These are phyloP conservation scores for Radiomyces spectabilis DNA, from an alignment of 192 early-diverging fungal genomes.

Conservation along the genomic window DNA sequence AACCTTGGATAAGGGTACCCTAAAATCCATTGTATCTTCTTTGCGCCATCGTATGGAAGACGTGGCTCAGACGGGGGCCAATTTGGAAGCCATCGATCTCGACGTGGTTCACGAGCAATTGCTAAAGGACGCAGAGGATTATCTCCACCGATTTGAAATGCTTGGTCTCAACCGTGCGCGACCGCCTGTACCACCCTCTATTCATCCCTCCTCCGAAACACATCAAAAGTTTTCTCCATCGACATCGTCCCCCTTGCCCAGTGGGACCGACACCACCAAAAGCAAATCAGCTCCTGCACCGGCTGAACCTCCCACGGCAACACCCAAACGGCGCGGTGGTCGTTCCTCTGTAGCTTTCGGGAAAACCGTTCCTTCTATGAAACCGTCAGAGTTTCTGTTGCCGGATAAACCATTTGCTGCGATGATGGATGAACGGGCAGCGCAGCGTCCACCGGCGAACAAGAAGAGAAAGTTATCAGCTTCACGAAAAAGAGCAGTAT, in stretches of 20 bases:
- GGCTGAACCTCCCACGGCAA: too few relatives aligned
- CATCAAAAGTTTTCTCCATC: too few relatives aligned
- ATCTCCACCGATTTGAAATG: constrained; percentile 34
- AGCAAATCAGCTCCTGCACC: too few relatives aligned
- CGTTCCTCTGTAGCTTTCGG: background rate
- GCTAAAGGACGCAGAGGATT: constrained; percentile 40
- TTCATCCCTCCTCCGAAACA: too few relatives aligned
- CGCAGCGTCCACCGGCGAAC: too few relatives aligned
- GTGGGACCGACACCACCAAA: too few relatives aligned
- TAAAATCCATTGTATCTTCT: constrained; percentile 15
- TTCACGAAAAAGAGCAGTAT: too few relatives aligned
- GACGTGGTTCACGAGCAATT: constrained; percentile 24
- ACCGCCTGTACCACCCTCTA: too few relatives aligned
- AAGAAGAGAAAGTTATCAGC: too few relatives aligned
- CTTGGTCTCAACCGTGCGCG: constrained; percentile 30
- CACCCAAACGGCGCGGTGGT: constrained; percentile 14
- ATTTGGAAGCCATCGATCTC: constrained; percentile 6
- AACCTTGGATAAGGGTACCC: constrained; percentile 34
- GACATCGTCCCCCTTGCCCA: too few relatives aligned
- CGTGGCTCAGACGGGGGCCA: constrained; percentile 5
- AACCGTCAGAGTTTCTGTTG: constrained; percentile 3
- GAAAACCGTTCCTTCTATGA: background rate
- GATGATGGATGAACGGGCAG: too few relatives aligned
- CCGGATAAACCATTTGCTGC: constrained; percentile 12
- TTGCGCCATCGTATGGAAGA: constrained; percentile 11